Evolutionary conservation across 2,329 filamentous ascomycete genomes (phyloP), one percentile per base, ranked within the genome.

Genomic region (Sporothrix inflata): DNA sequence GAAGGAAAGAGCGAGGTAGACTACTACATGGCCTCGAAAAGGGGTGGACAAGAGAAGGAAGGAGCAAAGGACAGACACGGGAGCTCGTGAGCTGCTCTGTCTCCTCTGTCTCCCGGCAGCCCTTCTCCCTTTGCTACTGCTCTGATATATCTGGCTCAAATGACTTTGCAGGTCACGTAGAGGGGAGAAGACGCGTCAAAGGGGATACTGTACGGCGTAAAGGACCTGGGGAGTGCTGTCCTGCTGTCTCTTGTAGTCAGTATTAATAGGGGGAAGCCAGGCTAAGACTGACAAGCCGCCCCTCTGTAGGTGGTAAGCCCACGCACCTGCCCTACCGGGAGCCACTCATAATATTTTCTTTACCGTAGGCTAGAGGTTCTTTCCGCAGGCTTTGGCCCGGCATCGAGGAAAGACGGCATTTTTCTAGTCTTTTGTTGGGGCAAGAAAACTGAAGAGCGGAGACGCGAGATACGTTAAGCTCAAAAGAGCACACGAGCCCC

Each of bases 1-100:
- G 38, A 45, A 11, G 60, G 60, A 65, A 65, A 65, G 60, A 65
- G 60, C 60, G 60, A 45, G 3, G 9, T n/a, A 16, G 30, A 21
- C 38, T 24, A 4, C 34, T 45, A 19, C 60, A 40, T 21, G 6
- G 12, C 24, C 4, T 1, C 12, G 16, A 16, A 21, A 21, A 45
- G 60, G 30, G 14, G 21, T 14, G 55, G 19, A 14, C 30, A 60
- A 38, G 16, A 30, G 30, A 61, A 61, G 30, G 55, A 60, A 60
- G 55, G 55, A 60, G 55, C 55, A 30, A 38, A 60, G 55, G 30
- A 40, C 30, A 30, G 5, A 9, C 51, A 1, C 6, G 19, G 19
- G 55, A 21, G 30, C 30, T 60, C 30, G 8, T 40, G 16, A 3
- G 3, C 16, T 30, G 51, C 24, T 16, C 40, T 42, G 40, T 40